Conservation (phyloP, 495 filamentous ascomycete species). For the Penicillium canescens region DNA sequence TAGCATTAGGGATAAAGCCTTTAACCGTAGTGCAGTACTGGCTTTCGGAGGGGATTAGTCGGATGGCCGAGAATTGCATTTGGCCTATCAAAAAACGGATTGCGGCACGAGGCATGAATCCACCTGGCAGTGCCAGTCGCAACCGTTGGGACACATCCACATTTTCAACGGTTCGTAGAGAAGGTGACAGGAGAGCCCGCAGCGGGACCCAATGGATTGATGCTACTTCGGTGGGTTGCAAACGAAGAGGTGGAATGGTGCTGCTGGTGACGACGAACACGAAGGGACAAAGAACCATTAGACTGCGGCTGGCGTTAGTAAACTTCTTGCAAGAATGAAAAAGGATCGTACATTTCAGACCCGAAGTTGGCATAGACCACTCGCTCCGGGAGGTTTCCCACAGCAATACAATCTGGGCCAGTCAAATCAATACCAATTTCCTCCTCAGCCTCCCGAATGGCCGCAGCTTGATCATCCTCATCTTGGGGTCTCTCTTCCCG, state of each 20-base stretch:
- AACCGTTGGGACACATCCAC: slow-evolving; percentile 69
- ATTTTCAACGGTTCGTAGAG: slow-evolving; percentile 60
- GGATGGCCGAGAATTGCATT: slow-evolving; percentile 73
- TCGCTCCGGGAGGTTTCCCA: slow-evolving; percentile 72
- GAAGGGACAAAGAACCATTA: slow-evolving; percentile 80
- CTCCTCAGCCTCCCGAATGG: slow-evolving; percentile 68
- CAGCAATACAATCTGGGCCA: slow-evolving; percentile 51
- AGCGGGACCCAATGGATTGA: slow-evolving; percentile 79
- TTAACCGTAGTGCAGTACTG: slow-evolving; percentile 52
- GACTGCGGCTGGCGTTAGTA: slow-evolving; percentile 34
- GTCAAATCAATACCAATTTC: slow-evolving; percentile 71
- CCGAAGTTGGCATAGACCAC: slow-evolving; percentile 74
- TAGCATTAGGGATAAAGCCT: slow-evolving; percentile 42
- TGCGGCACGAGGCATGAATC: slow-evolving; percentile 49
- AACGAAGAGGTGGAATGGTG: slow-evolving; percentile 55
- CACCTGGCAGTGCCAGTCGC: slow-evolving; percentile 55
- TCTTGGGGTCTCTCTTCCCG: slow-evolving; percentile 70
- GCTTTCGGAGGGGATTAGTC: slow-evolving; percentile 62
- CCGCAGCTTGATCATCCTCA: slow-evolving; percentile 61
- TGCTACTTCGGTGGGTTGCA: slow-evolving; percentile 74
- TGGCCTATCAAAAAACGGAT: slow-evolving; percentile 59
- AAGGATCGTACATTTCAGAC: slow-evolving; percentile 55
- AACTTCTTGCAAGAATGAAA: neutral
- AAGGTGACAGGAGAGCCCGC: slow-evolving; percentile 61
- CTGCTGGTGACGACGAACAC: slow-evolving; percentile 64